Evolutionary conservation across 441 rosid genomes (phyloP), one percentile per base, ranked within the genome.

Genomic region (Populus tomentosa): DNA sequence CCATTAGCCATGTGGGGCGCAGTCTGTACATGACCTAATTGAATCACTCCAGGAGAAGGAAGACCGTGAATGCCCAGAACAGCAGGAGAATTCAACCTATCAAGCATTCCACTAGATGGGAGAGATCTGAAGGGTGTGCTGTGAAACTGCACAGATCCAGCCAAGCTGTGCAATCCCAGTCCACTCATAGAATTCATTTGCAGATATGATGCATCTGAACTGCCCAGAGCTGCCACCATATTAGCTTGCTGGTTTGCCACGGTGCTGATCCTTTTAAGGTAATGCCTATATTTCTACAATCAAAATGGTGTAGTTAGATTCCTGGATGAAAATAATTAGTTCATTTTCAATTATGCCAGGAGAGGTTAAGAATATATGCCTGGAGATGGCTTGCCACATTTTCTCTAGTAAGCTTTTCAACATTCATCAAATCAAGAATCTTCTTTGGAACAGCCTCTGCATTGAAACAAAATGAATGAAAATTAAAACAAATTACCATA

Each of bases 351-450:
- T 30, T 66, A 35, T 33, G 61, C 67, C 18, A 72, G 68, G 50
- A 71, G 71, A 70, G 30, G 30, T 28, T 21, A 11, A 73, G 75
- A 71, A 30, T 78, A 75, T 36, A 65, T 86, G 78, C 98, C 95
- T 94, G 98, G 70, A 96, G 90, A 88, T 92, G 98, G 79, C 99
- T 94, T 50, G 99, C 99, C 76, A 97, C 99, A 79, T 97, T 94
- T 88, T 96, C 98, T 83, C 99, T 90, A 1, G 98, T 89, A 76
- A 94, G 91, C 81, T 91, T 89, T 72, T 92, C 99, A 50, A 90
- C 92, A 75, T 92, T 91, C 99, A 96, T 96, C 80, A 89, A 81
- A 76, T 96, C 99, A 40, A 94, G 94, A 82, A 96, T 94, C 82
- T 92, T 96, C 84, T 96, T 96, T 0, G 99, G 98, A 65, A 96